These are phyloP conservation scores for Rhodosporidiobolus odoratus DNA, from an alignment of 768 basidiomycete genomes.

Conservation along the genomic window DNA sequence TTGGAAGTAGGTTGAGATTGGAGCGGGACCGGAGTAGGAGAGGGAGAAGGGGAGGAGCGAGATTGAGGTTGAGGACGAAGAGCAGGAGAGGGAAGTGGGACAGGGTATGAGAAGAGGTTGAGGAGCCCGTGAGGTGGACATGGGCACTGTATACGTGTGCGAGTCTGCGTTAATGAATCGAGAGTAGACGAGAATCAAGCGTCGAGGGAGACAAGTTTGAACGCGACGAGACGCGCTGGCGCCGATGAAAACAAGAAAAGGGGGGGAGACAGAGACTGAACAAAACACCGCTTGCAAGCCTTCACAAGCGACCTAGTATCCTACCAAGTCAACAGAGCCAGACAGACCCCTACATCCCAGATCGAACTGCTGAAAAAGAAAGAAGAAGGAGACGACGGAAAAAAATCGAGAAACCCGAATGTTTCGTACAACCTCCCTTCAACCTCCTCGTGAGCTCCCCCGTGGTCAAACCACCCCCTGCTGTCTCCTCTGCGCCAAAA, in stretches of 20 bases:
- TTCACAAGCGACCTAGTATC: too few relatives aligned
- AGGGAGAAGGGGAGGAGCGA: conserved; percentile 31
- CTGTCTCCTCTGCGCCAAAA: background rate
- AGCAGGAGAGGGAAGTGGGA: background rate
- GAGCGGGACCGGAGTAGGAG: conserved; percentile 20
- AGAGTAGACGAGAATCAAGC: too few relatives aligned
- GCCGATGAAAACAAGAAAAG: too few relatives aligned
- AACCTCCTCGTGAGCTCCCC: background rate
- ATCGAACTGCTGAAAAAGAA: background rate
- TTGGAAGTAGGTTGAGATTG: conserved; percentile 25
- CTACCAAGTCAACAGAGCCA: too few relatives aligned
- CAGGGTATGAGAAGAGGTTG: conserved; percentile 7
- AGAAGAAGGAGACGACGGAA: background rate
- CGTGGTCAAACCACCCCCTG: background rate
- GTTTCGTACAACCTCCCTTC: background rate
- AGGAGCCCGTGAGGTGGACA: background rate
- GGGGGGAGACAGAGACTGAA: too few relatives aligned
- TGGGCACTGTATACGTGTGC: background rate
- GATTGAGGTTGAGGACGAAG: background rate
- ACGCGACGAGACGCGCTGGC: too few relatives aligned
- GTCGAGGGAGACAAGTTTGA: too few relatives aligned
- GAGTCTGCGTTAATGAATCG: too few relatives aligned
- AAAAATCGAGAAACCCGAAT: too few relatives aligned
- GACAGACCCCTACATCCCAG: background rate
- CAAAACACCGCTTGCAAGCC: too few relatives aligned